These are phyloP conservation scores for Picochlorum sp. DNA, from an alignment of 139 green algal genomes.

Conservation along the genomic window DNA sequence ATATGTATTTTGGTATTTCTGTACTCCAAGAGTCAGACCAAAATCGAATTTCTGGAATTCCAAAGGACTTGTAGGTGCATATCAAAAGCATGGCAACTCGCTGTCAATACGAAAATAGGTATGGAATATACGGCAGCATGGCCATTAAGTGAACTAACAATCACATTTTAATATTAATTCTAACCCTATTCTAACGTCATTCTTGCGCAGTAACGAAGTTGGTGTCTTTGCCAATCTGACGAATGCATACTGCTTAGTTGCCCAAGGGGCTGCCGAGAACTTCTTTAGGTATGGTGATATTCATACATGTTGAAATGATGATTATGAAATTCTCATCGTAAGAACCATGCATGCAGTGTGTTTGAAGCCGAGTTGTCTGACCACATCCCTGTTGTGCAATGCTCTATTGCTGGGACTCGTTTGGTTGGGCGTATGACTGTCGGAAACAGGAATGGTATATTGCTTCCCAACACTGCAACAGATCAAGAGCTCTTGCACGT, in stretches of 20 bases:
- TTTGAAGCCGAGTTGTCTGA: slow-evolving; percentile 95
- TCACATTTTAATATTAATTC: slow-evolving; percentile 1
- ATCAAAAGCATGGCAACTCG: slow-evolving; percentile 54
- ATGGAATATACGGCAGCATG: background rate
- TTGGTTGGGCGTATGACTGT: slow-evolving; percentile 87
- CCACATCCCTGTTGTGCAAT: slow-evolving; percentile 95
- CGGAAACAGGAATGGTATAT: slow-evolving; percentile 95
- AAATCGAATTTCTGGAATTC: too few species aligned
- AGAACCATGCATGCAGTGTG: slow-evolving; percentile 44
- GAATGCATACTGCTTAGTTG: slow-evolving; percentile 88
- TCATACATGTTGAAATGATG: too few species aligned
- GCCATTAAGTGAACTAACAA: background rate
- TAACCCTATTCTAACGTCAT: background rate
- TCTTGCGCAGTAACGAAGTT: slow-evolving; percentile 73
- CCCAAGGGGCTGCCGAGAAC: slow-evolving; percentile 87
- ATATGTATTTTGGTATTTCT: too few species aligned
- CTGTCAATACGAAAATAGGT: slow-evolving; percentile 84
- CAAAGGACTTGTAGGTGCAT: too few species aligned
- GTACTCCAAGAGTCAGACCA: too few species aligned
- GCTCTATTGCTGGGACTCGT: slow-evolving; percentile 83
- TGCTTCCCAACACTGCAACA: slow-evolving; percentile 90
- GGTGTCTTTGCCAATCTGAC: slow-evolving; percentile 96
- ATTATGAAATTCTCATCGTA: background rate
- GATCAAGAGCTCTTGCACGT: slow-evolving; percentile 97
- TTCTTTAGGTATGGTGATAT: slow-evolving; percentile 77